Percentiles rank a stretch among this genome's conserved stretches.
Evolutionary conservation across 108 stramenopile species (phyloP).

Genomic region (Schizochytrium sp.): DNA sequence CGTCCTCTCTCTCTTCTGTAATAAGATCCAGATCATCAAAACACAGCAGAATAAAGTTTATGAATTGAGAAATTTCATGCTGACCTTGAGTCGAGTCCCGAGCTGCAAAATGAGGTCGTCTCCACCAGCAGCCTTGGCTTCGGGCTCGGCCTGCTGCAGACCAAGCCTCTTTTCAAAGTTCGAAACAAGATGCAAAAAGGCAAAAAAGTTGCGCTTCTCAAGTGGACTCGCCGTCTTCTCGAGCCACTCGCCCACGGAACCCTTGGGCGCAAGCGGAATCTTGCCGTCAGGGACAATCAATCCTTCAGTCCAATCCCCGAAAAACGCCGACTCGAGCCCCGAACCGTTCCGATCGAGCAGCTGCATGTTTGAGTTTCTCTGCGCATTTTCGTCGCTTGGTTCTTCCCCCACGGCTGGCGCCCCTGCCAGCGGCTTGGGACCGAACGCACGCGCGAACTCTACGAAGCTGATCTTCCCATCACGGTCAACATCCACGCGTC

Average conservation of each 20-base stretch:
- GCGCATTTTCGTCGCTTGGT: too few relatives aligned
- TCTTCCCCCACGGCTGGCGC: too few relatives aligned
- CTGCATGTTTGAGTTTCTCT: too few relatives aligned
- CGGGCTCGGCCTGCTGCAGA: not conserved
- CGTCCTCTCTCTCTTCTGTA: too few relatives aligned
- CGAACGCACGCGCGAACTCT: not conserved
- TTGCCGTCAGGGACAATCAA: not conserved
- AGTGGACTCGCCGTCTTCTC: not conserved
- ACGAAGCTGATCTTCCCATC: slow-evolving; percentile 22
- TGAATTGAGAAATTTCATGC: not conserved
- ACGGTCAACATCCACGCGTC: slow-evolving; percentile 11
- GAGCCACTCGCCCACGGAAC: slow-evolving; percentile 21
- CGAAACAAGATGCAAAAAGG: not conserved
- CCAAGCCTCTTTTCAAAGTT: not conserved
- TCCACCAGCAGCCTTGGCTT: not conserved
- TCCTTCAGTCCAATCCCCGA: not conserved
- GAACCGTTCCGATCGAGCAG: too few relatives aligned
- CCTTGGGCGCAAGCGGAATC: not conserved
- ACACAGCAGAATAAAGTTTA: too few relatives aligned
- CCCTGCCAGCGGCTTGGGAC: not conserved
- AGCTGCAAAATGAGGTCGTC: not conserved
- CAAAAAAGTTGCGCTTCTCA: slow-evolving; percentile 20
- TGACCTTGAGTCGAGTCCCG: not conserved
- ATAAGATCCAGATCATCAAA: too few relatives aligned
- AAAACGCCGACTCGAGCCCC: not conserved